Base-by-base conservation (phyloP, 2,329 filamentous ascomycete genomes). In the Sclerotinia nivalis region DNA sequence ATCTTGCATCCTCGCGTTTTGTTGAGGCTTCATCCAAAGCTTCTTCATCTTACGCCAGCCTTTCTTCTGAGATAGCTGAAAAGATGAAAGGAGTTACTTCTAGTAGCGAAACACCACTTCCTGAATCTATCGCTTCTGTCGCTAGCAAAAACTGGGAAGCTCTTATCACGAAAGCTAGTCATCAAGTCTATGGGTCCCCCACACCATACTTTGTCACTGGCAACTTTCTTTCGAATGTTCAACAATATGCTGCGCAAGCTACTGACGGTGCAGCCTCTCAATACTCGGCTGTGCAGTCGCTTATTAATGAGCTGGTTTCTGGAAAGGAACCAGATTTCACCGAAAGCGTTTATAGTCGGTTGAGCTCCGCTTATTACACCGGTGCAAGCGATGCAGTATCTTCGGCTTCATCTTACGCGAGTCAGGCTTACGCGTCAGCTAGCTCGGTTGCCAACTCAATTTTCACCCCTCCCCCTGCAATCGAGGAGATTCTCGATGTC, bases 251-350 rank as follows among this genome's bases (percentile, higher is more conserved):
- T 28, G 85, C 86, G 15, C 87, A 89, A 56, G 90, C 87, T 7
- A 89, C 88, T 1, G 85, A 85, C 28, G 84, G 84, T 54, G 87
- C 87, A 0, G 82, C 83, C 8, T 84, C 86, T 61, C 90, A 93
- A 75, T 94, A 92, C 74, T 85, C 86, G 7, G 88, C 88, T 37
- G 85, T 96, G 7, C 88, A 89, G 77, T 87, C 86, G 18, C 85
- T 96, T 2, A 85, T 97, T 20, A 91, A 90, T 1, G 93, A 96
- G 79, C 83, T 96, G 1, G 83, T 97, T 20, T 81, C 85, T 54
- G 93, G 91, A 67, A 93, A 90, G 78, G 93, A 96, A 77, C 89
- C 92, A 0, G 88, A 89, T 20, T 96, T 93, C 76, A 93, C 90
- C 0, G 91, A 96, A 76, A 93, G 91, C 71, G 90, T 95, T 4